Conservation (phyloP, 2,329 filamentous ascomycete species). For the Beauveria scarabaeidicola region DNA sequence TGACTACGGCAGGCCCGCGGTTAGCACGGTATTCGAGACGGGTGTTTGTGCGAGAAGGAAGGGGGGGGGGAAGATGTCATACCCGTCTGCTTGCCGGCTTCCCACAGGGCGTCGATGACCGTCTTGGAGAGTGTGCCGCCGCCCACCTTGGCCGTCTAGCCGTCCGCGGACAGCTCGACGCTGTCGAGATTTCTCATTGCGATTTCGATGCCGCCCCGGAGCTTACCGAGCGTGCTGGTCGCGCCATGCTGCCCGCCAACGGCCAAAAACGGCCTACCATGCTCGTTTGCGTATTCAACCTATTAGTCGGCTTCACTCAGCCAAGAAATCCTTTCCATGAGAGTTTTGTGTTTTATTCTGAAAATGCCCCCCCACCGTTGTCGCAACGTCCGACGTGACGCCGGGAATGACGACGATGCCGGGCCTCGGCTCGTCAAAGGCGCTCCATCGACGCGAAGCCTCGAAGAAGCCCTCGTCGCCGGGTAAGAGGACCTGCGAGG, state of each 20-base stretch:
- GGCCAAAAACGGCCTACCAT: conserved; percentile 41
- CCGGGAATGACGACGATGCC: conserved; percentile 1
- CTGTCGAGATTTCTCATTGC: conserved; percentile 35
- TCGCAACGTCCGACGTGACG: not conserved
- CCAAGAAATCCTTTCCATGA: no score
- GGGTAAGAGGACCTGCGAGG: not conserved
- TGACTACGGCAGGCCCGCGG: conserved; percentile 25
- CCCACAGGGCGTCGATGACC: conserved; percentile 41
- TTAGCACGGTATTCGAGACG: no score
- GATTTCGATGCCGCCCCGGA: conserved; percentile 43
- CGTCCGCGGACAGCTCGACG: conserved; percentile 33
- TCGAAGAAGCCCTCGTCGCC: not conserved
- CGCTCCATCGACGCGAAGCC: conserved; percentile 1
- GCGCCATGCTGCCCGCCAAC: conserved; percentile 45
- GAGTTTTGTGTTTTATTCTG: no score
- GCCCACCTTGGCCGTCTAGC: conserved; percentile 36
- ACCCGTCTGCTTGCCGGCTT: conserved; percentile 41
- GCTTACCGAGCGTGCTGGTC: conserved; percentile 37
- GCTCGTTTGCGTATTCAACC: conserved; percentile 36
- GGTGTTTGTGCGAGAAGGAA: not conserved
- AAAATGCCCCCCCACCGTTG: not conserved
- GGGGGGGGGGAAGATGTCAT: not conserved
- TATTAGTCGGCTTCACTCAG: not conserved
- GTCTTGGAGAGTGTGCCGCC: conserved; percentile 39
- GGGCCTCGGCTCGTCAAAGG: not conserved